Evolutionary conservation across 2,329 filamentous ascomycete species (phyloP), one percentile per base, ranked within the genome.

Genomic region (Madurella fahalii): DNA sequence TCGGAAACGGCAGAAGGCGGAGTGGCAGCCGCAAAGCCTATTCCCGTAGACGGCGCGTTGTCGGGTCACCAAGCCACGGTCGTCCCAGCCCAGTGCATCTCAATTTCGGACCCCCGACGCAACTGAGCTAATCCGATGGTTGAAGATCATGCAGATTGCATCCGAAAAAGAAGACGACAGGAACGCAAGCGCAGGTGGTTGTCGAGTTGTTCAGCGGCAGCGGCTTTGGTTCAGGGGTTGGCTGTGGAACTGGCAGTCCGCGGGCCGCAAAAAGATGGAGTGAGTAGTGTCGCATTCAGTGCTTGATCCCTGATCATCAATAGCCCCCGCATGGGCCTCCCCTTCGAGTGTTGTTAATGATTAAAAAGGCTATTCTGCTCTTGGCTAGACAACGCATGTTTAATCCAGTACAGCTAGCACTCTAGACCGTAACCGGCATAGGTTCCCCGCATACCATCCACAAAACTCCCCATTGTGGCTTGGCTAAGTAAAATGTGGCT

Each of bases 161-260:
- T 13, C 47, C 48, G 16, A n/a, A 31, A n/a, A 40, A n/a, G 18
- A 39, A n/a, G 13, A 41, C 44, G 43, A n/a, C n/a, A 18, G 15
- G 31, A 32, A 30, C 39, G 44, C 40, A 47, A 3, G 32, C 43
- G 20, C 39, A 42, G 11, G 37, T 11, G 20, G 32, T 46, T n/a
- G 47, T 49, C 46, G 34, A 42, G 17, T 40, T 39, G 43, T 25
- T 48, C 34, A 40, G 40, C 50, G 40, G 20, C 44, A 42, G 15
- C 37, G 43, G 52, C 13, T 37, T 45, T 20, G 39, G 53, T 52
- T 58, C 53, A 58, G 51, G 55, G 57, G 58, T 50, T 56, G 56
- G 47, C 48, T 34, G 50, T 48, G 50, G 52, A 15, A 46, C 42
- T 50, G 50, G 50, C 17, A 37, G n/a, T n/a, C n/a, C n/a, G n/a